Percentiles rank a stretch among this genome's conserved stretches.
These are phyloP conservation scores for Tricholoma sp. DNA, from an alignment of 768 basidiomycete genomes.

Conservation along the genomic window DNA sequence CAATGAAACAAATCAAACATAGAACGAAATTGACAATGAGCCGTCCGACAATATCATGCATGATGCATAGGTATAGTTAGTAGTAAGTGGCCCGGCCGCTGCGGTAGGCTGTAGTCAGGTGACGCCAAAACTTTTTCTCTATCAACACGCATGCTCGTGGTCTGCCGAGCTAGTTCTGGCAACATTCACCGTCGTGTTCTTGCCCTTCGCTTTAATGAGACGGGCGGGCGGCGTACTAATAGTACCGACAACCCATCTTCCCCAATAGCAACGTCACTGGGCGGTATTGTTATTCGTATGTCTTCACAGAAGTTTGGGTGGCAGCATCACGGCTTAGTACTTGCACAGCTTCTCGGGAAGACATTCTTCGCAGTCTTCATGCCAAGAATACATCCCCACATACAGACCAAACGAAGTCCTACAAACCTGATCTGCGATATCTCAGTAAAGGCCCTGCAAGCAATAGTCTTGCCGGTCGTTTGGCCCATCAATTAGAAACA, in stretches of 20 bases:
- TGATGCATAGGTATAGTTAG: constrained; percentile 13
- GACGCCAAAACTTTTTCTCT: not conserved
- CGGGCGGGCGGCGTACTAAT: not conserved
- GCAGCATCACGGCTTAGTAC: not conserved
- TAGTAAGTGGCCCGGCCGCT: no score
- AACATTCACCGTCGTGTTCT: not conserved
- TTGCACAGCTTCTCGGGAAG: constrained; percentile 7
- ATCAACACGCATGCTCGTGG: not conserved
- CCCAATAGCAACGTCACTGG: constrained; percentile 19
- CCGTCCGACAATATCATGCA: constrained; percentile 46
- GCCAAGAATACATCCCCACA: not conserved
- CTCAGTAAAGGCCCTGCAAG: constrained; percentile 17
- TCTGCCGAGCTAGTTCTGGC: not conserved
- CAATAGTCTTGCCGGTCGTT: constrained; percentile 18
- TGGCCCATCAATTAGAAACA: constrained; percentile 11
- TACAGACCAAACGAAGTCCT: not conserved
- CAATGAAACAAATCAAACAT: constrained; percentile 78
- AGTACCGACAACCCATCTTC: not conserved
- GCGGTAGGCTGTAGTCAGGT: not conserved
- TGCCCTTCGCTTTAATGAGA: not conserved
- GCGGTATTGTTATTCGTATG: constrained; percentile 31
- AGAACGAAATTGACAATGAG: constrained; percentile 67
- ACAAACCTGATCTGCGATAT: constrained; percentile 24
- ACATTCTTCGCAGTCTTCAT: constrained; percentile 8
- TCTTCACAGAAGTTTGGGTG: constrained; percentile 1